phyloP scores from a whole-genome alignment of 2,329 filamentous ascomycete species.

The Arachnomyces sp. region DNA sequence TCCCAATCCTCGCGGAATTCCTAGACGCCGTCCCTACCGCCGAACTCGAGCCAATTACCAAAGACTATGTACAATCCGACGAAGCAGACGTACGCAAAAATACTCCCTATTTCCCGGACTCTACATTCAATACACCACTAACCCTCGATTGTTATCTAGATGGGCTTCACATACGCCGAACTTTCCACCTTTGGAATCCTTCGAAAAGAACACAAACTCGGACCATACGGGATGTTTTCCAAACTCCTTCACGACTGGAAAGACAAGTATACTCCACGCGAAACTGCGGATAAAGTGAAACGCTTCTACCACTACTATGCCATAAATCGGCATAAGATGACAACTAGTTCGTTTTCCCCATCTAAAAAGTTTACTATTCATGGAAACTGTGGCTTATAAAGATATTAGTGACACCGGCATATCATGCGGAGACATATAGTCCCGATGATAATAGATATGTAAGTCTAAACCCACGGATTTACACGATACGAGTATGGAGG shows the following conservation, averaged over 20 bases:
- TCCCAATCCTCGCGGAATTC: slow-evolving; percentile 50
- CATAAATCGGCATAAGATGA: slow-evolving; percentile 56
- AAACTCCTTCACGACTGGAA: slow-evolving; percentile 44
- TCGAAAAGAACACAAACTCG: slow-evolving; percentile 47
- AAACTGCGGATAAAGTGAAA: slow-evolving; percentile 31
- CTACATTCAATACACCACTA: too few species aligned
- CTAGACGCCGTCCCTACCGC: slow-evolving; percentile 54
- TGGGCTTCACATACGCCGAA: slow-evolving; percentile 45
- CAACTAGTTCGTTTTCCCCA: slow-evolving; percentile 13
- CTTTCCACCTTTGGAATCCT: slow-evolving; percentile 45
- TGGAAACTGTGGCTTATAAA: background rate
- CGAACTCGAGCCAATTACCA: slow-evolving; percentile 58
- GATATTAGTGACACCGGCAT: slow-evolving; percentile 43
- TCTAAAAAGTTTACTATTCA: background rate
- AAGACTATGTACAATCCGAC: slow-evolving; percentile 50
- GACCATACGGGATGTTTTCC: slow-evolving; percentile 47
- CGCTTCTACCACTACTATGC: slow-evolving; percentile 29
- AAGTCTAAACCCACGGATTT: background rate
- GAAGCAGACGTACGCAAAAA: slow-evolving; percentile 40
- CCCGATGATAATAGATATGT: slow-evolving; percentile 6
- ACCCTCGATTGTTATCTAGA: slow-evolving; percentile 1
- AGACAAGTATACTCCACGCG: slow-evolving; percentile 3
- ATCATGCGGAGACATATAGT: slow-evolving; percentile 33
- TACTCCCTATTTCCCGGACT: too few species aligned
- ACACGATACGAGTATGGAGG: too few species aligned